A percentile compares a stretch with the other conserved stretches of the same genome.
Conservation (phyloP, 768 basidiomycete species). For the Mycena galopus region DNA sequence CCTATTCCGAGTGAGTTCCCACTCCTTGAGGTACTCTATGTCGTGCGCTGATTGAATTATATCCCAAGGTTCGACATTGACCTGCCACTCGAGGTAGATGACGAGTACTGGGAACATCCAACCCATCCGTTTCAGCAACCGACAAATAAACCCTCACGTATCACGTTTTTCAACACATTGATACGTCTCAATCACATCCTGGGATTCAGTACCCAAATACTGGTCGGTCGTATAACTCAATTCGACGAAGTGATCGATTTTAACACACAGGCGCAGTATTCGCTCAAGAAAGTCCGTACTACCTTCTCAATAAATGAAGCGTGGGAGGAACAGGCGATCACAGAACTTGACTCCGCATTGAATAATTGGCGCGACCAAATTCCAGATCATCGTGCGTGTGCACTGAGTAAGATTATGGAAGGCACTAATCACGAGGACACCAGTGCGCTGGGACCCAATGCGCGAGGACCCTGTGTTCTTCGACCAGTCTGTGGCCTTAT, state of each 20-base stretch:
- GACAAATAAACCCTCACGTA: neutral
- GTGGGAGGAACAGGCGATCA: neutral
- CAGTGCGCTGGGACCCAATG: constrained; percentile 4
- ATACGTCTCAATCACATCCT: neutral
- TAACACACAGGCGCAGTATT: neutral
- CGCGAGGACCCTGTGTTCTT: neutral
- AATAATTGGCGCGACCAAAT: neutral
- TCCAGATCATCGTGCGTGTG: neutral
- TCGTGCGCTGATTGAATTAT: neutral
- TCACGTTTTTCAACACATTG: neutral
- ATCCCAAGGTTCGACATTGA: neutral
- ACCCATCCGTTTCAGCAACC: constrained; percentile 1
- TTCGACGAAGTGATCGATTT: neutral
- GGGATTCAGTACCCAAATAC: neutral
- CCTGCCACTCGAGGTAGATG: neutral
- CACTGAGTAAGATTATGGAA: neutral
- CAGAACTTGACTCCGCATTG: neutral
- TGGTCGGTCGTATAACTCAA: neutral
- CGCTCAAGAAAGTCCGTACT: neutral
- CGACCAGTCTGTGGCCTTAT: neutral
- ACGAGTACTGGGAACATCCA: constrained; percentile 1
- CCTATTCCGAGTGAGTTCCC: neutral
- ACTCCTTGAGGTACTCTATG: no score
- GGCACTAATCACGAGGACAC: neutral
- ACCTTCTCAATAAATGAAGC: neutral